Base-by-base conservation (phyloP, 495 filamentous ascomycete species). In the Bathelium albidoporum region DNA sequence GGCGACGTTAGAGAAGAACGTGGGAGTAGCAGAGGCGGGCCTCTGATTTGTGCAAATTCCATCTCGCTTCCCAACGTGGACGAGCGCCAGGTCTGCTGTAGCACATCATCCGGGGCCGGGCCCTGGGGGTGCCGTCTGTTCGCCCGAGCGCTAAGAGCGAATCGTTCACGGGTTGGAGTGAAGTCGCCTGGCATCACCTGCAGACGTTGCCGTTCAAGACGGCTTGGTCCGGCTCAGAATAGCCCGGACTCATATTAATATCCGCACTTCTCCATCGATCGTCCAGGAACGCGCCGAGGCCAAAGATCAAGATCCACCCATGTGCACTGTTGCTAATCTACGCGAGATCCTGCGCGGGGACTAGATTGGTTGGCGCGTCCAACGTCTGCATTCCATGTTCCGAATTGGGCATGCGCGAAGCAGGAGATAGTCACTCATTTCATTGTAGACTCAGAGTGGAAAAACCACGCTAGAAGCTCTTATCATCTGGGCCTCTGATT, bases 51-150 rank as follows among this genome's bases (percentile, higher is more conserved):
- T 55, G 49, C 49, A 28, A 2, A 26, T 28, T 55, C 49, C 24
- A 55, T 55, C 49, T 55, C 49, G 49, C 22, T 55, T 55, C 49
- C 49, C 29, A 24, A 55, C 29, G 49, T 55, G 4, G 49, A 29
- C 29, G 2, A 55, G 49, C 49, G 49, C 49, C 29, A 28, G 14
- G 34, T 39, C 34, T 39, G 5, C 34, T 39, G 34, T 39, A 55
- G 24, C 49, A 55, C 9, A 9, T 55, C 49, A 28, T 55, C 49
- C 49, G 49, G 49, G n/a, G n/a, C n/a, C n/a, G n/a, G n/a, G n/a
- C n/a, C n/a, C n/a, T n/a, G n/a, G n/a, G 10, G 49, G 22, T 24
- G 22, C 49, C 2, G 24, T 26, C 49, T n/a, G 20, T 55, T 55
- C 16, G 49, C 16, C 49, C 49, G 24, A 55, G 49, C 49, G 49